phyloP scores from a whole-genome alignment of 208 protist species.

The Acanthamoeba culbertsoni region DNA sequence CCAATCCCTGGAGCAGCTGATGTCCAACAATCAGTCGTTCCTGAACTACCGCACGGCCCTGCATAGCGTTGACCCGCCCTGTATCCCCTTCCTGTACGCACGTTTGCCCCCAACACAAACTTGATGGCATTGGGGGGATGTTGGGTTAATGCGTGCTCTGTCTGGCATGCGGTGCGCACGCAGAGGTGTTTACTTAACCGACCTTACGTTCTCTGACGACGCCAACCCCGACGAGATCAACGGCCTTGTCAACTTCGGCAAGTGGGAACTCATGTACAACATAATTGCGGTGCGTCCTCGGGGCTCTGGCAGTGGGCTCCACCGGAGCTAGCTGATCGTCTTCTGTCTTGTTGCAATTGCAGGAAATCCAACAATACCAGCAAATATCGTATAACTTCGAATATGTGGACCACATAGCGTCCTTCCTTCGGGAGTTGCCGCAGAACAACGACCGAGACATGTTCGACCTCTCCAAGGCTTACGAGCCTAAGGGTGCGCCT shows the following conservation, averaged over 20 bases:
- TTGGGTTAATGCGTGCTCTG: background rate
- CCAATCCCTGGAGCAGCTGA: slow-evolving; percentile 52
- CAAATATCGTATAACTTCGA: slow-evolving; percentile 58
- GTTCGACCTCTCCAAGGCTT: slow-evolving; percentile 34
- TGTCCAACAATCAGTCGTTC: slow-evolving; percentile 29
- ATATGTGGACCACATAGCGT: slow-evolving; percentile 41
- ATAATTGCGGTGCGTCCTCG: slow-evolving; percentile 33
- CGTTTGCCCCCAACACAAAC: background rate
- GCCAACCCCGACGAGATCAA: slow-evolving; percentile 70
- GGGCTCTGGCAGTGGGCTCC: background rate
- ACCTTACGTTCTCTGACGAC: slow-evolving; percentile 71
- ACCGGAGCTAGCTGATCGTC: background rate
- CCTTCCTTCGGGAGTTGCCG: slow-evolving; percentile 33
- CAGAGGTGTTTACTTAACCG: slow-evolving; percentile 70
- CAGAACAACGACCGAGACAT: slow-evolving; percentile 55
- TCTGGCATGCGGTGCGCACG: background rate
- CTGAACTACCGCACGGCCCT: slow-evolving; percentile 62
- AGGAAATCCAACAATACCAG: slow-evolving; percentile 65
- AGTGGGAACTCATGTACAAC: slow-evolving; percentile 53
- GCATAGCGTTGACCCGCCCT: slow-evolving; percentile 64
- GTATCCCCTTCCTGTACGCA: slow-evolving; percentile 68
- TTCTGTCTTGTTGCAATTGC: background rate
- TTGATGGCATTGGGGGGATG: too few relatives aligned
- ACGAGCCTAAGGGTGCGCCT: slow-evolving; percentile 23
- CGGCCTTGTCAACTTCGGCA: slow-evolving; percentile 69